Conservation (phyloP, 176 grass and related monocot genomes). For the Rhynchospora breviuscula region DNA sequence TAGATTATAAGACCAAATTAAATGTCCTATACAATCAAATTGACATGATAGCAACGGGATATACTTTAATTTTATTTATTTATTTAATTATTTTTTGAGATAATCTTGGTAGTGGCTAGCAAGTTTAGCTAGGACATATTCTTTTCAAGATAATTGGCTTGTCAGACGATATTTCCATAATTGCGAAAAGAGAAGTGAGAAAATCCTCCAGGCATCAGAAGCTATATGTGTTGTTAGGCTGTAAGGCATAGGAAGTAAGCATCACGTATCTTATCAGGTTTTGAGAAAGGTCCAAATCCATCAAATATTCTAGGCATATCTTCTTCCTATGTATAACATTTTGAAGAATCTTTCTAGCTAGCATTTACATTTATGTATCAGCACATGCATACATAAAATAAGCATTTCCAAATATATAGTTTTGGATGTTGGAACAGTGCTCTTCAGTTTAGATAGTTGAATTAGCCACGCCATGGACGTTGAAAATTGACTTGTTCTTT, state of each 20-base stretch:
- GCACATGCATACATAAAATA: not conserved
- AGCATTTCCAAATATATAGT: not conserved
- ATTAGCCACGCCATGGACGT: not conserved
- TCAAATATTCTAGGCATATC: not conserved
- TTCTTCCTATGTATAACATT: not conserved
- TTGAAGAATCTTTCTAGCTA: not conserved
- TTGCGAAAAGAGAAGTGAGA: not conserved
- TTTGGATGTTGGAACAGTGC: not conserved
- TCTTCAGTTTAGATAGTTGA: not conserved
- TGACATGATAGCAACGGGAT: not conserved
- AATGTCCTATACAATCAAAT: not conserved
- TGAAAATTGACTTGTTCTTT: not conserved
- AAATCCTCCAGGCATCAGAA: not conserved
- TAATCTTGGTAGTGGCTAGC: too few relatives aligned
- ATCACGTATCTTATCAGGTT: not conserved
- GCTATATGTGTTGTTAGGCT: conserved; percentile 7
- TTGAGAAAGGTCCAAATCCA: not conserved
- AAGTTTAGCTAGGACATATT: not conserved
- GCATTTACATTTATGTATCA: not conserved
- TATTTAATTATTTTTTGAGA: too few relatives aligned
- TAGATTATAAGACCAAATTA: not conserved
- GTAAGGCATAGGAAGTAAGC: not conserved
- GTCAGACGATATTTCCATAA: not conserved
- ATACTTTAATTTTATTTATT: too few relatives aligned
- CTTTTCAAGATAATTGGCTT: not conserved